These are phyloP conservation scores for Colletotrichum acutatum DNA, from an alignment of 2,329 filamentous ascomycete genomes.

Conservation along the genomic window DNA sequence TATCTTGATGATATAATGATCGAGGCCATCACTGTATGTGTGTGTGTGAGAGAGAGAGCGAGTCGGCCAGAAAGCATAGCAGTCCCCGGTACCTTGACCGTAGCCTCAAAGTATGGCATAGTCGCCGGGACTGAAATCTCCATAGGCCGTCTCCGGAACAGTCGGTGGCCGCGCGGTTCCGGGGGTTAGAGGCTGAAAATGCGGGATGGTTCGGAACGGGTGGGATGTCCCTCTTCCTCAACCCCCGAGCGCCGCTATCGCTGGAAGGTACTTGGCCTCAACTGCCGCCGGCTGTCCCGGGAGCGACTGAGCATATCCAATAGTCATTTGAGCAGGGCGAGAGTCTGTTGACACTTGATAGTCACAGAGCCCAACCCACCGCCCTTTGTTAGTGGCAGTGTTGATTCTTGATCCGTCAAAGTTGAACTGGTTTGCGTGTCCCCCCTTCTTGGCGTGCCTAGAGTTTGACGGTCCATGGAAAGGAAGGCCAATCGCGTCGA, in stretches of 20 bases:
- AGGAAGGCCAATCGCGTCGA: neutral
- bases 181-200: constrained; percentile 11
- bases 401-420: neutral
- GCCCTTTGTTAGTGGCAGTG: neutral
- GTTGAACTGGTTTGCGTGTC: neutral
- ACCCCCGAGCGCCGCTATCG: neutral
- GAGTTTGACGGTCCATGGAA: neutral
- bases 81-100: neutral
- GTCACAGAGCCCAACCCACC: neutral
- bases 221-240: neutral
- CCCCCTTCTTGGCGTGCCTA: neutral
- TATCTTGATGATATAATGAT: neutral
- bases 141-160: neutral
- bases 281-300: constrained; percentile 5
- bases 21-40: too few species aligned
- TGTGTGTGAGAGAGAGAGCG: neutral
- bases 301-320: neutral
- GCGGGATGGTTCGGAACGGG: constrained; percentile 21
- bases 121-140: constrained; percentile 4
- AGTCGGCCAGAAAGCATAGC: too few species aligned
- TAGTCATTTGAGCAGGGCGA: neutral
- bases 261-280: neutral
- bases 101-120: neutral
- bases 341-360: neutral
- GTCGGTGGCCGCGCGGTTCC: constrained; percentile 26